phyloP scores from a whole-genome alignment of 352 stramenopile genomes.

The Phytophthora idaei region DNA sequence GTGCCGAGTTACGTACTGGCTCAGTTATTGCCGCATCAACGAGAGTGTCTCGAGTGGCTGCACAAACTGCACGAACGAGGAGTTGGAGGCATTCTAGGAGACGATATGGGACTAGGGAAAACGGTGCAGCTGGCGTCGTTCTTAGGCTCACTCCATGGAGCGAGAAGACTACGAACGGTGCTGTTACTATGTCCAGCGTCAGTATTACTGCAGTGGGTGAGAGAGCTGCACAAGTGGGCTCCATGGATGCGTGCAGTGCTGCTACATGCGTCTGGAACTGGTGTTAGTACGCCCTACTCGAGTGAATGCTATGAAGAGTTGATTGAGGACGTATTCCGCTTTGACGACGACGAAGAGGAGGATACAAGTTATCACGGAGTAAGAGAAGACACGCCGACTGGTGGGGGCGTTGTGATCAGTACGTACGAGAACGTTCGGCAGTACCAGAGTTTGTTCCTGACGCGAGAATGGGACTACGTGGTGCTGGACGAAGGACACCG shows the following conservation, averaged over 20 bases:
- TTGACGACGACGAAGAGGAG: constrained; percentile 32
- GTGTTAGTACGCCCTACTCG: constrained; percentile 37
- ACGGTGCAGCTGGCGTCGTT: constrained; percentile 94
- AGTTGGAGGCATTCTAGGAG: constrained; percentile 96
- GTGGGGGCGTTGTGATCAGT: constrained; percentile 93
- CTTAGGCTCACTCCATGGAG: constrained; percentile 72
- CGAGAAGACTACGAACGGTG: constrained; percentile 64
- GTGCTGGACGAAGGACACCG: constrained; percentile 99
- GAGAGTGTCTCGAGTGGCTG: constrained; percentile 96
- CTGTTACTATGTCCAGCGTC: constrained; percentile 96
- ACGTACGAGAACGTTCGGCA: constrained; percentile 97
- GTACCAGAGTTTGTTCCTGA: constrained; percentile 90
- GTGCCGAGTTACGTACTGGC: constrained; percentile 76
- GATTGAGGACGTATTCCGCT: constrained; percentile 64
- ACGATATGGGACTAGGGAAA: constrained; percentile 98
- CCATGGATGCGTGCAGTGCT: constrained; percentile 89
- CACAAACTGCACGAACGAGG: constrained; percentile 96
- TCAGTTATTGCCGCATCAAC: constrained; percentile 94
- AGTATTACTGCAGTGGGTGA: constrained; percentile 96
- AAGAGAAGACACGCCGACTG: constrained; percentile 12
- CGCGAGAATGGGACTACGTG: constrained; percentile 96
- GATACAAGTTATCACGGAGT: constrained; percentile 8
- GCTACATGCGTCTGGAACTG: constrained; percentile 87
- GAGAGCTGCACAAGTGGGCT: constrained; percentile 94
- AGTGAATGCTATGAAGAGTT: constrained; percentile 57